Base-by-base conservation (phyloP, 1,139 yeast genomes). In the Zygosaccharomyces sapae region DNA sequence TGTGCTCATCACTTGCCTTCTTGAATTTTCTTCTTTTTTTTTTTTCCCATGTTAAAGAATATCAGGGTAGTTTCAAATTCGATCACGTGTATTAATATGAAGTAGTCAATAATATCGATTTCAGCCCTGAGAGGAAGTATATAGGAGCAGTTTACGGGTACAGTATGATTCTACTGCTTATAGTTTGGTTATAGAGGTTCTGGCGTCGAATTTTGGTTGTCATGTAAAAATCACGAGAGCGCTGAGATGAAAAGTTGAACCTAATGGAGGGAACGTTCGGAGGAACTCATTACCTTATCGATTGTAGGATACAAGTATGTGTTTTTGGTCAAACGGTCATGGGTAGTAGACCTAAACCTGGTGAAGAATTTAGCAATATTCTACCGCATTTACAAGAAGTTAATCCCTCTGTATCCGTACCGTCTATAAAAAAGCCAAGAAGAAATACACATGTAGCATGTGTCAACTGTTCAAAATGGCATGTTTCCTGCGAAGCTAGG, bases 391-490 rank as follows among this genome's bases (percentile, higher is more conserved):
- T 24, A 1, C 12, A 13, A 3, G 19, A 27, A 36, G 33, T 27
- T 5, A 16, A 20, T 18, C 6, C 41, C 3, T 16, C 34, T 5
- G 12, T 24, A 10, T 24, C 45, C 13, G 38, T 34, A n/a, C 27
- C 35, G 40, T 34, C 43, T 40, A 5, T 6, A 9, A 38, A 29
- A 18, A 46, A 45, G 35, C 33, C 50, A 7, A 47, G 51, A 18
- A 53, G 55, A 22, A 87, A 87, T 63, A 88, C 90, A 0, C 73
- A 81, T 6, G 72, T 94, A 49, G 96, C 97, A 10, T 89, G 97
- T 59, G 78, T 79, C 38, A 92, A 87, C 66, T 89, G 97, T 62
- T 88, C 88, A 52, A 76, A 80, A 57, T 84, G 94, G 1, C 97
- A 89, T 65, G 79, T 88, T 74, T 85, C 96, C 0, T 89, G 97